Base-by-base conservation (phyloP, 2,329 filamentous ascomycete genomes). In the Fusarium foetens region DNA sequence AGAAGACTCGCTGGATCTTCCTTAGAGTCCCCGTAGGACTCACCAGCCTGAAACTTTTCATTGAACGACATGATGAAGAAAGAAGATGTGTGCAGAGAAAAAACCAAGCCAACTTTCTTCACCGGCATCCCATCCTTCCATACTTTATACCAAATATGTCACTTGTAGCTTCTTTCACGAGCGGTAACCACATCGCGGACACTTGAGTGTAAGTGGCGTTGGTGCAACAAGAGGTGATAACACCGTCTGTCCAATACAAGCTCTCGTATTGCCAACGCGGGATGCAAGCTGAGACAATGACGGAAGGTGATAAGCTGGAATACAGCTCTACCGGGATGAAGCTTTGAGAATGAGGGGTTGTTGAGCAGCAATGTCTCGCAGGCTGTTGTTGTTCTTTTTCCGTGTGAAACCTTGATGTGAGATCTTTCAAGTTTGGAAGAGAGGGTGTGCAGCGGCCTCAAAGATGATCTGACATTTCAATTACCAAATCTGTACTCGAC, bases 41-140 rank as follows among this genome's bases (percentile, higher is more conserved):
- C 82, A 4, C 81, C 82, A 9, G 80, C 81, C 63, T 83, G 81
- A 31, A 76, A 83, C 64, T 83, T 83, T 53, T 81, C 75, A 41
- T 79, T 72, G 48, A 76, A 78, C 8, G 77, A 70, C 81, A 82
- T 82, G 63, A 25, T 74, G 58, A 54, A 66, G 35, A 23, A 11
- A 51, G 54, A 60, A 39, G 48, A n/a, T 35, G 54, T 42, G 45
- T 48, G 41, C 42, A 57, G 41, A 51, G 42, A 39, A 31, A 39
- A 31, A 13, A 23, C 33, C 33, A 53, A 31, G 27, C 23, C 21
- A 13, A 0, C 33, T 25, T 25, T 2, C 41, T 43, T 19, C 27
- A 45, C 5, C 11, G 17, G 14, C 21, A 14, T 33, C 35, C 33
- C 11, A 33, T 29, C 23, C 14, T 29, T 17, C 31, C 39, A 16